These are phyloP conservation scores for Penicillium sclerotigenum DNA, from an alignment of 2,329 filamentous ascomycete genomes.

Conservation along the genomic window DNA sequence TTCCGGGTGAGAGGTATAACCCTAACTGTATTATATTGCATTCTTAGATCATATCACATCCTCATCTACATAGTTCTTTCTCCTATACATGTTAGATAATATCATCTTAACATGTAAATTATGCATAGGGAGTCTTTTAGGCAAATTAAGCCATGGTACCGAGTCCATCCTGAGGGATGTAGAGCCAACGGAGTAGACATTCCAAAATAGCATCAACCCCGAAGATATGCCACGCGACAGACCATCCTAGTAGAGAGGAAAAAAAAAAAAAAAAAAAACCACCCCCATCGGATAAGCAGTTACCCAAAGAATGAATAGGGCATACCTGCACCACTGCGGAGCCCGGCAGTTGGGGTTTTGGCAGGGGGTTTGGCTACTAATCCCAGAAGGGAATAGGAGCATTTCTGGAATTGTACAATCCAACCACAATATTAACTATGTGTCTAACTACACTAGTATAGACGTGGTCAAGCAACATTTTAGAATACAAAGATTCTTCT, in stretches of 20 bases:
- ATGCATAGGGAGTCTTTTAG: neutral
- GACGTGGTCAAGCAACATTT: neutral
- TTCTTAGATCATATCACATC: neutral
- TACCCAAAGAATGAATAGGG: neutral
- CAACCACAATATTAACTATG: neutral
- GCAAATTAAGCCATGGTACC: neutral
- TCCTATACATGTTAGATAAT: neutral
- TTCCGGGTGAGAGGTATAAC: neutral
- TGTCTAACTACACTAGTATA: neutral
- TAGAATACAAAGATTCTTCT: neutral
- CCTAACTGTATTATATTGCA: neutral
- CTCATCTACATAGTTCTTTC: neutral
- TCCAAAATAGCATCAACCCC: slow-evolving; percentile 6
- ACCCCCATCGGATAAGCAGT: neutral
- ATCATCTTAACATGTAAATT: neutral
- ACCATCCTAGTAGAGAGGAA: neutral
- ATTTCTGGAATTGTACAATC: neutral
- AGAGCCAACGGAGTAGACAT: slow-evolving; percentile 2
- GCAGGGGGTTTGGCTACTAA: slow-evolving; percentile 11
- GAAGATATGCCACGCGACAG: slow-evolving; percentile 5
- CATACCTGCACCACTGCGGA: slow-evolving; percentile 7
- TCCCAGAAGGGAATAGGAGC: slow-evolving; percentile 6
- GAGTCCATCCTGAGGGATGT: neutral
- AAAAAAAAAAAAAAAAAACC: no score
- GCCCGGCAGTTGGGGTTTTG: slow-evolving; percentile 22